Percentiles rank a stretch among this genome's conserved stretches.
Conservation (phyloP, 768 basidiomycete genomes). For the Rhodotorula paludigena region DNA sequence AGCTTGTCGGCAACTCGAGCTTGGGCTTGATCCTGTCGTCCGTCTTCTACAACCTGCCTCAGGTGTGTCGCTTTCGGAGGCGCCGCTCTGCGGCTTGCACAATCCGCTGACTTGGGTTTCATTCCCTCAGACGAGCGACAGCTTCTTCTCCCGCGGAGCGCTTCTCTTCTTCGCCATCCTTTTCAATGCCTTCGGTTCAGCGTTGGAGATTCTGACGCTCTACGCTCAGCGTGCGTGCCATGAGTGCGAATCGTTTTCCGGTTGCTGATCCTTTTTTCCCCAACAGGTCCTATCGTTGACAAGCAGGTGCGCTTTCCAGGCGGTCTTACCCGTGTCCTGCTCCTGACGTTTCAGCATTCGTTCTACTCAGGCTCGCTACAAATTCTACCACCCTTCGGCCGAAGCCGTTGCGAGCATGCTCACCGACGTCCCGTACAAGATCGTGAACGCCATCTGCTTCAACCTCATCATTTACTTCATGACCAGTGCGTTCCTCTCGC, state of each 20-base stretch:
- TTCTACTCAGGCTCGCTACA: too few relatives aligned
- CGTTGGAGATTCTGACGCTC: slow-evolving; percentile 45
- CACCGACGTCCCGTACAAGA: slow-evolving; percentile 41
- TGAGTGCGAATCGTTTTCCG: too few relatives aligned
- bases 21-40: slow-evolving; percentile 53
- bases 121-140: slow-evolving; percentile 51
- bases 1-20: slow-evolving; percentile 51
- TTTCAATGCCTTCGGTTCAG: slow-evolving; percentile 48
- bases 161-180: slow-evolving; percentile 64
- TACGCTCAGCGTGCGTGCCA: slow-evolving; percentile 34
- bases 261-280: too few relatives aligned
- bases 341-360: too few relatives aligned
- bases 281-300: slow-evolving; percentile 41
- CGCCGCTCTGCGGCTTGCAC: too few relatives aligned
- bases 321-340: slow-evolving; percentile 45
- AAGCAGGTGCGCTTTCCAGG: slow-evolving; percentile 49
- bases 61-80: slow-evolving; percentile 28
- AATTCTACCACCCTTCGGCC: slow-evolving; percentile 51
- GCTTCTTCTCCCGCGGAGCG: slow-evolving; percentile 69
- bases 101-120: too few relatives aligned
- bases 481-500: slow-evolving; percentile 26
- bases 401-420: slow-evolving; percentile 48
- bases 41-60: slow-evolving; percentile 61
- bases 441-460: slow-evolving; percentile 33
- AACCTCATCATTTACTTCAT: slow-evolving; percentile 42